Evolutionary conservation across 768 basidiomycete genomes (phyloP), one percentile per base, ranked within the genome.

Genomic region (Boletus insuetus): DNA sequence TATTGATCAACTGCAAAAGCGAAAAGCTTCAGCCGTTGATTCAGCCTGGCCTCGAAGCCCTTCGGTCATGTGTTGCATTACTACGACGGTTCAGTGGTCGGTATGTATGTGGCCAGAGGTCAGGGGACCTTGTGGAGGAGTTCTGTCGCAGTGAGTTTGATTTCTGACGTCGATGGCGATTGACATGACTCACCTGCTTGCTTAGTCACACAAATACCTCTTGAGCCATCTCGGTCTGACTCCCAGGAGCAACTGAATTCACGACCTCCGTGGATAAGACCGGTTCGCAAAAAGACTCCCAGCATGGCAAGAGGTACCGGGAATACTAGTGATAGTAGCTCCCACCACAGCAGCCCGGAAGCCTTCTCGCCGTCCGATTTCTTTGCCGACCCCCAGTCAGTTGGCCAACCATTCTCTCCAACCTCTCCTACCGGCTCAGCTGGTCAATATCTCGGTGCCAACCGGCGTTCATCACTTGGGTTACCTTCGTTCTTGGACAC

Each of bases 51-150:
- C 80, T 95, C 49, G 91, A 96, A 39, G 91, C 89, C 1, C 76
- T 96, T 46, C 82, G 91, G 43, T 92, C 90, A 4, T 96, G 93
- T 64, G 89, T 96, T 9, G 88, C 88, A 5, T 77, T 97, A n/a
- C 73, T 96, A 55, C 76, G 91, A 53, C 79, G 92, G 35, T 97
- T 97, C 72, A 94, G 91, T 61, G 91, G 89, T 58, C 82, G 93
- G 44, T 97, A 97, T 73, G 84, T 96, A 20, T 96, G 94, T 67
- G 94, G 94, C 2, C 82, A 93, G 41, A 78, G 94, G 49, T 92
- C 89, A 44, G 92, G 93, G 29, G 94, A 96, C 72, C 79, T 96
- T 41, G 88, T 97, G 81, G 94, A 96, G 67, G 94, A 96, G 70
- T 94, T 95, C 70, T 96, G 94, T 74, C 84, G 94, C 69, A 73